These are phyloP conservation scores for Coemansia sp. DNA, from an alignment of 192 early-diverging fungal species.

Conservation along the genomic window DNA sequence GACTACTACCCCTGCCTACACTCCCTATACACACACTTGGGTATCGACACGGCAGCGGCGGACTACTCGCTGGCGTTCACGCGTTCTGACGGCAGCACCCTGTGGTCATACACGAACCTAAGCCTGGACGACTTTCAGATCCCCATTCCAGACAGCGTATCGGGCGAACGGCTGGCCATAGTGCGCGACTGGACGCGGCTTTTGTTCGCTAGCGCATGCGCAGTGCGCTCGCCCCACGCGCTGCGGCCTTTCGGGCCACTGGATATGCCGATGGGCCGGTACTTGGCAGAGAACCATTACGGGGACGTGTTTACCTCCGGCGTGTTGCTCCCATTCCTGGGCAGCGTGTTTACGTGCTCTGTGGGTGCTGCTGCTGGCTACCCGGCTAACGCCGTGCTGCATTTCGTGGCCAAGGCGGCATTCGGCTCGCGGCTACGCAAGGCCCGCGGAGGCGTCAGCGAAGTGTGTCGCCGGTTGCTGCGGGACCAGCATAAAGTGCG, in stretches of 20 bases:
- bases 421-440: conserved; percentile 42
- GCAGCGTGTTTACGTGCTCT: conserved; percentile 48
- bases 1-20: conserved; percentile 52
- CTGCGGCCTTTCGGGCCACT: conserved; percentile 13
- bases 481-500: conserved; percentile 5
- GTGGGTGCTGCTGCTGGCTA: conserved; percentile 32
- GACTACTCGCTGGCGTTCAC: conserved; percentile 52
- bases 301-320: conserved; percentile 14
- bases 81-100: neutral
- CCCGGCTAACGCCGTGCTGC: conserved; percentile 44
- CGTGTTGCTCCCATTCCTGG: conserved; percentile 48
- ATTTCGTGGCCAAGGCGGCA: conserved; percentile 34
- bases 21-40: conserved; percentile 43
- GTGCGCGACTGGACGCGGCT: conserved; percentile 48
- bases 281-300: conserved; percentile 26
- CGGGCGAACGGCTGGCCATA: conserved; percentile 14
- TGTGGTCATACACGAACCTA: conserved; percentile 54
- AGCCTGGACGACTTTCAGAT: conserved; percentile 23
- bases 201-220: conserved; percentile 15
- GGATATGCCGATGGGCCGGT: conserved; percentile 34
- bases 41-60: conserved; percentile 30
- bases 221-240: conserved; percentile 16
- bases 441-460: conserved; percentile 38
- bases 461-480: conserved; percentile 38
- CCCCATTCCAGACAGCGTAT: conserved; percentile 29